phyloP scores from a whole-genome alignment of 305 asterid genomes.

The Ilex paraguariensis region DNA sequence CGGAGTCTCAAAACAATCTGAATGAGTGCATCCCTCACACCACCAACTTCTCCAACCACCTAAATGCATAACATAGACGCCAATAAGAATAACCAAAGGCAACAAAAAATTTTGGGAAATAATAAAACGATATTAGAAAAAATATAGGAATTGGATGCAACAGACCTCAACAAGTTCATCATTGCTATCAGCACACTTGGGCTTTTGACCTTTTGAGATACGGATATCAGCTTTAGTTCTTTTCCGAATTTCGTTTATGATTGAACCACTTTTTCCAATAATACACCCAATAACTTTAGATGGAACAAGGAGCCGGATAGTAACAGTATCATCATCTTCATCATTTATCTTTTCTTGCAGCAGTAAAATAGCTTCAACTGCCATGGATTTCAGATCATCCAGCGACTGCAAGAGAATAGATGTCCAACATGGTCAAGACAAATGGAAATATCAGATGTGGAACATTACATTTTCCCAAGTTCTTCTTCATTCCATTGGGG shows the following conservation, averaged over 20 bases:
- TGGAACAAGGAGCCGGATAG: slow-evolving; percentile 76
- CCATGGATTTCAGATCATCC: slow-evolving; percentile 88
- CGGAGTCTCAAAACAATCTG: slow-evolving; percentile 89
- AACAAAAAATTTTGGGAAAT: slow-evolving; percentile 9
- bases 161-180: slow-evolving; percentile 93
- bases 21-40: slow-evolving; percentile 85
- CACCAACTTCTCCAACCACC: slow-evolving; percentile 72
- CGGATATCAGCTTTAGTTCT: slow-evolving; percentile 80
- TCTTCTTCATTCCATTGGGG: too few species aligned
- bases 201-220: slow-evolving; percentile 84
- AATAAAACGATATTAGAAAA: slow-evolving; percentile 5
- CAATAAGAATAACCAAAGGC: slow-evolving; percentile 6
- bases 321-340: slow-evolving; percentile 63
- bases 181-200: slow-evolving; percentile 57
- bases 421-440: too few species aligned
- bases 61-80: slow-evolving; percentile 19
- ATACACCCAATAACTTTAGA: slow-evolving; percentile 87
- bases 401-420: slow-evolving; percentile 42
- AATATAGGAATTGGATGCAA: slow-evolving; percentile 4
- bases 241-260: slow-evolving; percentile 81
- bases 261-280: slow-evolving; percentile 87
- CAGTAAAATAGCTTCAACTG: slow-evolving; percentile 86
- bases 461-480: too few species aligned
- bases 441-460: too few species aligned
- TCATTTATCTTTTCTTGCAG: slow-evolving; percentile 83